A percentile compares a stretch with the other conserved stretches of the same genome.
Conservation (phyloP, 345 rosid genomes). For the Barbarea vulgaris region DNA sequence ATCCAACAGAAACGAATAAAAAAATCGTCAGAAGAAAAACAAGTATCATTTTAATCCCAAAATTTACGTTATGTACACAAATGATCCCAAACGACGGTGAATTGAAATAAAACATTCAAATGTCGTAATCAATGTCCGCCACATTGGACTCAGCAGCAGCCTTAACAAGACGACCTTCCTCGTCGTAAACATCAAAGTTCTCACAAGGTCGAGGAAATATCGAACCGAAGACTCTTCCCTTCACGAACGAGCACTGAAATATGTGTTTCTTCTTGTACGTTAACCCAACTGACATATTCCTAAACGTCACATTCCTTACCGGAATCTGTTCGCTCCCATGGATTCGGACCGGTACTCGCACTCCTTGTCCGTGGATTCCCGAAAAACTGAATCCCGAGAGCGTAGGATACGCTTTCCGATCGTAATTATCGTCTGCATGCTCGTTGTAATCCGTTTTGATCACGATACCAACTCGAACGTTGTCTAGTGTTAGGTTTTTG, state of each 20-base stretch:
- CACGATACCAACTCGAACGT: slow-evolving; percentile 83
- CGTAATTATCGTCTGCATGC: slow-evolving; percentile 73
- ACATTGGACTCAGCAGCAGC: slow-evolving; percentile 57
- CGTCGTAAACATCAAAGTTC: slow-evolving; percentile 72
- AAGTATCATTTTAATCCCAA: slow-evolving; percentile 16
- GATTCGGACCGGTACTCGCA: slow-evolving; percentile 81
- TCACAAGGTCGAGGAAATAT: slow-evolving; percentile 83
- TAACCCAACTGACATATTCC: slow-evolving; percentile 72
- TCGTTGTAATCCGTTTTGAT: slow-evolving; percentile 92
- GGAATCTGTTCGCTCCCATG: slow-evolving; percentile 85
- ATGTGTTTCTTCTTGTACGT: slow-evolving; percentile 90
- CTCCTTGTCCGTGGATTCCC: slow-evolving; percentile 79
- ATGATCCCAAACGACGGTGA: not conserved
- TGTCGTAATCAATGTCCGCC: slow-evolving; percentile 79
- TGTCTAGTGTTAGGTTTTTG: slow-evolving; percentile 71
- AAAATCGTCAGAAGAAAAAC: not conserved
- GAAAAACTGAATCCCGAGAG: slow-evolving; percentile 62
- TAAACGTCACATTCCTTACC: slow-evolving; percentile 68
- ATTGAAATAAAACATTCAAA: slow-evolving; percentile 35
- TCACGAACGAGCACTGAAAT: slow-evolving; percentile 79
- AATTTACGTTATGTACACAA: slow-evolving; percentile 39
- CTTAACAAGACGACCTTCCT: slow-evolving; percentile 63
- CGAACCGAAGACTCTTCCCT: slow-evolving; percentile 74
- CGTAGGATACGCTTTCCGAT: slow-evolving; percentile 64
- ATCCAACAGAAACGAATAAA: not conserved